Percentiles rank a stretch among this genome's conserved stretches.
These are phyloP conservation scores for Pilatotrama ljubarskyi DNA, from an alignment of 768 basidiomycete species.

Conservation along the genomic window DNA sequence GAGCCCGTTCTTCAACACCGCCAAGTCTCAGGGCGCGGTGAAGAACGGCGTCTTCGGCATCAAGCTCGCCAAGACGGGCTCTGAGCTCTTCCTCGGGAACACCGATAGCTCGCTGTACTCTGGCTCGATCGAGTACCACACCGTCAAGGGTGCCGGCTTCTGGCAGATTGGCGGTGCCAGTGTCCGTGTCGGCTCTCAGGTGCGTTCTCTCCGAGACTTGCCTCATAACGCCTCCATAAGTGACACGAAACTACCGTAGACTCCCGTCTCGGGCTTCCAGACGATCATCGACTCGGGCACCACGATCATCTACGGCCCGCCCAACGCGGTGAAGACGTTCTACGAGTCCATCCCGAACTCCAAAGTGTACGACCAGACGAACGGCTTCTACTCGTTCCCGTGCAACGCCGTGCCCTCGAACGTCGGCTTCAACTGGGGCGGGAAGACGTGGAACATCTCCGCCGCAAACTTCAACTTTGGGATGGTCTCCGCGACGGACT, in stretches of 20 bases:
- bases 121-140: conserved; percentile 37
- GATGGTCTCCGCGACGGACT: conserved; percentile 9
- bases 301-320: conserved; percentile 33
- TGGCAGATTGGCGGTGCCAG: conserved; percentile 32
- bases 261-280: conserved; percentile 12
- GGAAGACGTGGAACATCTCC: conserved; percentile 17
- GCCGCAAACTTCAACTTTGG: conserved; percentile 29
- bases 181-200: conserved; percentile 14
- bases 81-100: conserved; percentile 60
- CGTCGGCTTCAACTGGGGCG: conserved; percentile 26
- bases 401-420: conserved; percentile 15
- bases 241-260: conserved; percentile 17
- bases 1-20: conserved; percentile 39
- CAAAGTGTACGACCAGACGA: conserved; percentile 10
- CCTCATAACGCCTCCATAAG: not conserved
- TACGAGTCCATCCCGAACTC: conserved; percentile 31
- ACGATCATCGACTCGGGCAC: conserved; percentile 35
- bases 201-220: not conserved
- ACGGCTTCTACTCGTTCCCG: conserved; percentile 30
- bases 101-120: conserved; percentile 47
- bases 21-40: conserved; percentile 38
- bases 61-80: conserved; percentile 42
- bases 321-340: conserved; percentile 22
- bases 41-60: conserved; percentile 46
- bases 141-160: conserved; percentile 22